A percentile compares a stretch with the other conserved stretches of the same genome.
Evolutionary conservation across 805 yeast species (phyloP).

Genomic region (Saccharomycopsis guyanensis): DNA sequence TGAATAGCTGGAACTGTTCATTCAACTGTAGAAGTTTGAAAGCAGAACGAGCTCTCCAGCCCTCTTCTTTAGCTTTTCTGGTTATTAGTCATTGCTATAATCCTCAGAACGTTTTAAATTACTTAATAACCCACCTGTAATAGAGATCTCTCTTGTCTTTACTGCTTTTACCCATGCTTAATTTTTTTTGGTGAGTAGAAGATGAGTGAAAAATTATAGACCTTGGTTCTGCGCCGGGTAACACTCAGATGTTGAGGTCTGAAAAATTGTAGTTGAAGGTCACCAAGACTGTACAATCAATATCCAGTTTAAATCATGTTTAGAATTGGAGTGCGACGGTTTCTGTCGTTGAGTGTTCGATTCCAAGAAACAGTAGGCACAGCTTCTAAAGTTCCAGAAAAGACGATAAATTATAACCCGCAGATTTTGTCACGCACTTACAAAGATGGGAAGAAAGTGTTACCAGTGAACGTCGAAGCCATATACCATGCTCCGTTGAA

Average conservation of each 20-base stretch:
- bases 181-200: neutral
- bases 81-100: neutral
- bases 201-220: no score
- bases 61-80: conserved; percentile 93
- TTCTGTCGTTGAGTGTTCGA: no score
- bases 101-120: neutral
- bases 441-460: conserved; percentile 39
- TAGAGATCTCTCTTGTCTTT: conserved; percentile 92
- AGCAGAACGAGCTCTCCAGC: conserved; percentile 96
- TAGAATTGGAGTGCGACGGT: no score
- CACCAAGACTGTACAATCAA: no score
- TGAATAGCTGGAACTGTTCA: conserved; percentile 79
- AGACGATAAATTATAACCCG: conserved; percentile 37
- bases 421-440: conserved; percentile 30
- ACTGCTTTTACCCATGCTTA: conserved; percentile 93
- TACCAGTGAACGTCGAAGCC: conserved; percentile 81
- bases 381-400: no score
- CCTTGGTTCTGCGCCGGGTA: conserved; percentile 1
- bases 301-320: no score
- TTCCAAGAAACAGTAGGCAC: no score
- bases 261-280: neutral
- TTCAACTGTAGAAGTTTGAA: conserved; percentile 86
- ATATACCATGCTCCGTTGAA: conserved; percentile 75
- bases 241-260: neutral
- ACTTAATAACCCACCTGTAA: conserved; percentile 39